Evolutionary conservation across 2,329 filamentous ascomycete species (phyloP).

Genomic region (Colletotrichum horii): DNA sequence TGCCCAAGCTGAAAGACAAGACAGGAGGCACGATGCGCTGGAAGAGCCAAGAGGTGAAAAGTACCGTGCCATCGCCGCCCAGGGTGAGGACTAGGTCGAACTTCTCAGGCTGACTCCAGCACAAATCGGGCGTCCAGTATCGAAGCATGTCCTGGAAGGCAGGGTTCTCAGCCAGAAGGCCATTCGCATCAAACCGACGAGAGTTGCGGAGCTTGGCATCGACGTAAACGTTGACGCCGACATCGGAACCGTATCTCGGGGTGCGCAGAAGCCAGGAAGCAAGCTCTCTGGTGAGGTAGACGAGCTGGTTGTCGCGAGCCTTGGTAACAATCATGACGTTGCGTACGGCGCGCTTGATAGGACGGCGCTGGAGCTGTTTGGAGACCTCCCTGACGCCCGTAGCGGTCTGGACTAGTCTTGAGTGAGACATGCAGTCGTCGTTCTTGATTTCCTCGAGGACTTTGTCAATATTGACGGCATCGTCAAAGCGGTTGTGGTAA

Average conservation of each 20-base stretch:
- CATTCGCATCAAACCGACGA: conserved; percentile 82
- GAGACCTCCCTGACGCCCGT: conserved; percentile 95
- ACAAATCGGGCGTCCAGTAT: conserved; percentile 97
- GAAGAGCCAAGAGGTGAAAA: conserved; percentile 92
- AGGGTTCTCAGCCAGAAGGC: conserved; percentile 74
- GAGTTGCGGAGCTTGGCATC: conserved; percentile 91
- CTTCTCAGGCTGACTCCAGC: conserved; percentile 90
- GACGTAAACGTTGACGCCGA: conserved; percentile 98
- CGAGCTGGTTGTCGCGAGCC: conserved; percentile 91
- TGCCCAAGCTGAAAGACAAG: conserved; percentile 83
- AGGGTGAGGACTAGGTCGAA: conserved; percentile 94
- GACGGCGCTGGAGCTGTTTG: conserved; percentile 89
- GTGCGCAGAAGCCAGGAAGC: conserved; percentile 87
- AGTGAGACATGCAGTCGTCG: conserved; percentile 91
- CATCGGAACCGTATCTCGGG: conserved; percentile 84
- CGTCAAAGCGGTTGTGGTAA: conserved; percentile 96
- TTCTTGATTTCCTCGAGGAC: conserved; percentile 93
- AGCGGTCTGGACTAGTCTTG: conserved; percentile 91
- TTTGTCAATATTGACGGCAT: conserved; percentile 92
- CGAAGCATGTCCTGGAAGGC: conserved; percentile 84
- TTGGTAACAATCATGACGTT: conserved; percentile 99
- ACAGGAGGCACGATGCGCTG: conserved; percentile 87
- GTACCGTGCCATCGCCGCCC: conserved; percentile 84
- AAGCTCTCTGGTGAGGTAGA: conserved; percentile 86
- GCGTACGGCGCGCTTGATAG: conserved; percentile 88